phyloP scores from a whole-genome alignment of 768 basidiomycete genomes.

The Rhodotorula diobovata region DNA sequence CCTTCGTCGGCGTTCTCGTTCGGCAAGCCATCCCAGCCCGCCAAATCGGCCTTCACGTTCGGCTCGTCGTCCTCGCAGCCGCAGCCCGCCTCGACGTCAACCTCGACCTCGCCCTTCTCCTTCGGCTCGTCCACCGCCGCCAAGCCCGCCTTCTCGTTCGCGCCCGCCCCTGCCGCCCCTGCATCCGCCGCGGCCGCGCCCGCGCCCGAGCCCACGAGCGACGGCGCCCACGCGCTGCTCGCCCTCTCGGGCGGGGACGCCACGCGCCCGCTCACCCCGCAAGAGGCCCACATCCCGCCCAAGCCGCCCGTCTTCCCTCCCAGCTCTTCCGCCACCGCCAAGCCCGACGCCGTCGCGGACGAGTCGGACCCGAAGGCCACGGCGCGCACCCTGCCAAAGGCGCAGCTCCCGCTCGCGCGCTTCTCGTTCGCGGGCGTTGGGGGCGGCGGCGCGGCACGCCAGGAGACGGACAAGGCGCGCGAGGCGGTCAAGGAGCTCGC shows the following conservation, averaged over 20 bases:
- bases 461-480: neutral
- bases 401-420: slow-evolving; percentile 4
- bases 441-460: too few species aligned
- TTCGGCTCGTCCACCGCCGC: neutral
- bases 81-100: neutral
- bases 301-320: slow-evolving; percentile 1
- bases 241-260: neutral
- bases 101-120: neutral
- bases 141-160: neutral
- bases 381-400: neutral
- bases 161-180: neutral
- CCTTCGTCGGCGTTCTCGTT: slow-evolving; percentile 2
- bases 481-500: slow-evolving; percentile 19
- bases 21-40: neutral
- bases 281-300: neutral
- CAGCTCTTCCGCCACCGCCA: neutral
- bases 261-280: neutral
- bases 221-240: neutral
- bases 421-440: slow-evolving; percentile 6
- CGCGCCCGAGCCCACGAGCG: neutral
- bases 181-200: neutral
- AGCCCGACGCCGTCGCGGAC: neutral
- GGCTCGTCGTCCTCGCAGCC: neutral
- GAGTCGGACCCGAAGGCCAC: neutral
- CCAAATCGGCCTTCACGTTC: neutral